Conservation (phyloP, 345 rosid species). For the Rhizophora mangle region DNA sequence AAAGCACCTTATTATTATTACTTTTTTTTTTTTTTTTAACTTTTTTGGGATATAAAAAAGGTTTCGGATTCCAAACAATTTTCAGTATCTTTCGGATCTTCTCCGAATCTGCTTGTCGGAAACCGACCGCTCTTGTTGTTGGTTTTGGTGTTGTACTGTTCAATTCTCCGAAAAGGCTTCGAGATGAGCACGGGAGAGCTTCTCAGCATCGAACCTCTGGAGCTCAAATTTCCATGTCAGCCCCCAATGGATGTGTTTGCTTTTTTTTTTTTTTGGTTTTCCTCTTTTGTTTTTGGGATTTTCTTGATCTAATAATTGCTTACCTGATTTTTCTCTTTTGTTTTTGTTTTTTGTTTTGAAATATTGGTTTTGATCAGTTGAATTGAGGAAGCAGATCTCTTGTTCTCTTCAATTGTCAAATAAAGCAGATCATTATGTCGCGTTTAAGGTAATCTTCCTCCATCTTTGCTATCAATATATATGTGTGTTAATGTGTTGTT, state of each 20-base stretch:
- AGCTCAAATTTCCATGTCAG: constrained; percentile 74
- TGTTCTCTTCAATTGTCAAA: constrained; percentile 70
- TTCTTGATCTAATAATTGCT: not conserved
- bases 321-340: not conserved
- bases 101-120: constrained; percentile 3
- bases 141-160: not conserved
- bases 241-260: constrained; percentile 8
- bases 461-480: not conserved
- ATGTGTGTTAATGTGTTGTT: not conserved
- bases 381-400: constrained; percentile 87
- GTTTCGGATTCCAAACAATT: constrained; percentile 3
- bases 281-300: constrained; percentile 13
- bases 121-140: not conserved
- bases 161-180: not conserved
- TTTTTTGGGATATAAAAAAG: not conserved
- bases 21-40: not conserved
- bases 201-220: constrained; percentile 67
- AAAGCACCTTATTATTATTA: not conserved
- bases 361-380: constrained; percentile 42
- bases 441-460: constrained; percentile 61
- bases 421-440: constrained; percentile 59
- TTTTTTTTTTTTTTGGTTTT: constrained; percentile 17
- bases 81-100: constrained; percentile 19
- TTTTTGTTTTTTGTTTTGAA: not conserved
- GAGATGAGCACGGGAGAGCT: constrained; percentile 71